phyloP scores from a whole-genome alignment of 192 early-diverging fungal species.

The Gamsiella multidivaricata region DNA sequence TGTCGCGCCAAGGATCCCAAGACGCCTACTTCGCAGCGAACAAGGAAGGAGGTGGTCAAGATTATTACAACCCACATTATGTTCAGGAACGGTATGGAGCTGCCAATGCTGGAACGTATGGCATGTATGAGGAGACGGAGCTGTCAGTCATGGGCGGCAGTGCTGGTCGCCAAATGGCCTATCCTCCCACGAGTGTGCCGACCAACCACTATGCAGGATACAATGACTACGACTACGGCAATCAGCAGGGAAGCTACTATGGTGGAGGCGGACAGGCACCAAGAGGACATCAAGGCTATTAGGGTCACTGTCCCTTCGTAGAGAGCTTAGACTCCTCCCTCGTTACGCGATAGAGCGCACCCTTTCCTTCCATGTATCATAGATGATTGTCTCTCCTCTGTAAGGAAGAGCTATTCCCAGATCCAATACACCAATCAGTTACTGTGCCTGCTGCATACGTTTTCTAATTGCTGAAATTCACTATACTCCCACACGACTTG shows the following conservation, averaged over 20 bases:
- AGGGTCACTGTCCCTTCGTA: no score
- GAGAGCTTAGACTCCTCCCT: no score
- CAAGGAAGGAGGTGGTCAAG: slow-evolving; percentile 22
- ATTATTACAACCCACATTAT: slow-evolving; percentile 39
- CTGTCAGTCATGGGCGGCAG: slow-evolving; percentile 37
- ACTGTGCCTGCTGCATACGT: no score
- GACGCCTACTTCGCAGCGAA: slow-evolving; percentile 28
- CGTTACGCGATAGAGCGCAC: no score
- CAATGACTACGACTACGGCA: slow-evolving; percentile 32
- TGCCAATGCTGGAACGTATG: slow-evolving; percentile 19
- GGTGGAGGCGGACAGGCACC: slow-evolving; percentile 18
- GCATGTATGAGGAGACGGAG: slow-evolving; percentile 50
- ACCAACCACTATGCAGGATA: slow-evolving; percentile 41
- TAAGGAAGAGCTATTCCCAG: no score
- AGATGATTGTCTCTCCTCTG: no score
- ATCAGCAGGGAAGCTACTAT: slow-evolving; percentile 23
- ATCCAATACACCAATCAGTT: no score
- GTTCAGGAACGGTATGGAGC: slow-evolving; percentile 47
- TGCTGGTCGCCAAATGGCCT: slow-evolving; percentile 17
- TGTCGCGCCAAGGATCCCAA: slow-evolving; percentile 45
- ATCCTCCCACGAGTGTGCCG: slow-evolving; percentile 22
- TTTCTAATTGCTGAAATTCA: no score
- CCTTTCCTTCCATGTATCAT: no score
- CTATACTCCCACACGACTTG: no score
- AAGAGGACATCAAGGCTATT: slow-evolving; percentile 13